These are phyloP conservation scores for Trametes cinnabarina DNA, from an alignment of 768 basidiomycete species.

Conservation along the genomic window DNA sequence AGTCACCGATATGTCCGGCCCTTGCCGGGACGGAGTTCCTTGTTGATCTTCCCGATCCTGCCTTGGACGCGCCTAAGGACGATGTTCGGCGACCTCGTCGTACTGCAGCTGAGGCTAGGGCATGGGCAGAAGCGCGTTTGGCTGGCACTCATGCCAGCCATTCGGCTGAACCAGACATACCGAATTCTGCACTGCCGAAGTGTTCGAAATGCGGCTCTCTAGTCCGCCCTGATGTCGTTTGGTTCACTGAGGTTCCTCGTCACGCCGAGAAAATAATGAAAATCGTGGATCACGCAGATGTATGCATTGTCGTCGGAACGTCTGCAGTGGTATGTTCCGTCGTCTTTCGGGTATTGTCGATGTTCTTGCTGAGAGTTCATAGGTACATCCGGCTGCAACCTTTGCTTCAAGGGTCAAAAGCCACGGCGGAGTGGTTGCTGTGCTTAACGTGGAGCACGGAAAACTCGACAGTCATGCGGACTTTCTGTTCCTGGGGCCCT, in stretches of 20 bases:
- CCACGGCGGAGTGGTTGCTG: constrained; percentile 35
- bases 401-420: constrained; percentile 24
- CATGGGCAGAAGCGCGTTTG: constrained; percentile 9
- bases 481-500: constrained; percentile 52
- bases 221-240: constrained; percentile 37
- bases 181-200: constrained; percentile 35
- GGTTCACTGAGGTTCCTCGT: constrained; percentile 37
- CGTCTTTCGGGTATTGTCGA: too few relatives aligned
- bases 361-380: background rate
- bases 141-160: background rate
- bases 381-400: constrained; percentile 37
- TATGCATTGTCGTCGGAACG: constrained; percentile 39
- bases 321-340: constrained; percentile 30
- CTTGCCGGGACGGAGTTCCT: constrained; percentile 19
- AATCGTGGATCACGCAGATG: constrained; percentile 29
- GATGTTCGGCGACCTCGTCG: too few relatives aligned
- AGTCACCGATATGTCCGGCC: constrained; percentile 18
- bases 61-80: background rate
- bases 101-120: constrained; percentile 1
- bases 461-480: constrained; percentile 40
- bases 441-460: constrained; percentile 31
- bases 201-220: constrained; percentile 33
- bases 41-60: constrained; percentile 19
- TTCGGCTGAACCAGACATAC: constrained; percentile 20
- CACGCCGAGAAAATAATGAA: constrained; percentile 28